Base-by-base conservation (phyloP, 2,329 filamentous ascomycete species). In the Cadophora sp. region DNA sequence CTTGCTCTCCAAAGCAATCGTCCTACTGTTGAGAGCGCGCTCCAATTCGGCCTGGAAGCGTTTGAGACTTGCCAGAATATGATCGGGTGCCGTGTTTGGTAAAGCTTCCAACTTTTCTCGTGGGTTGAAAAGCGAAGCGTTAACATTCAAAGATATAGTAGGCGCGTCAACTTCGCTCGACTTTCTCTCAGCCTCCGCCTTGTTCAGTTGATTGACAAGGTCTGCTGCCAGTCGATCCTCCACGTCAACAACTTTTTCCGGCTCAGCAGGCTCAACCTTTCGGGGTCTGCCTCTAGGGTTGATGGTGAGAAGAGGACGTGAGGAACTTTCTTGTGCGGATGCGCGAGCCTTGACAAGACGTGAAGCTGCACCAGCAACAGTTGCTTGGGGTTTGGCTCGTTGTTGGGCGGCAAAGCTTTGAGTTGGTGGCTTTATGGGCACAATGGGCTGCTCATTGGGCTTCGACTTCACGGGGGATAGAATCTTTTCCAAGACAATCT, bases 401-500 rank as follows among this genome's bases (percentile, higher is more conserved):
- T 91, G 88, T 72, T 91, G 88, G 3, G 88, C 88, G 14, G 88
- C 88, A 77, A 90, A 91, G 75, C 88, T 91, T 75, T 90, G 88
- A 11, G 87, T 2, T 83, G 86, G 43, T 83, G 85, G 43, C 83
- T 82, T 78, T 4, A 79, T 1, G 77, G 48, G 31, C 34, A 27
- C 24, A 24, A 40, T 11, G 64, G 65, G 14, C 68, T 65, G 22
- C 50, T 72, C 51, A 56, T 50, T 65, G 26, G 53, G 34, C 62
- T 68, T 68, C 7, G 65, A 53, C 31, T 65, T 58, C 22, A 63
- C 56, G 9, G 64, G 70, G 1, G 69, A 71, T 2, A 68, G 43
- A 34, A 69, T 56, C 27, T 69, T 70, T 9, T 69, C 64, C n/a
- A 73, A 37, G 27, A 60, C 50, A 27, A 73, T 67, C 31, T 69